Evolutionary conservation across 441 rosid species (phyloP).

Genomic region (Kokia cookei): DNA sequence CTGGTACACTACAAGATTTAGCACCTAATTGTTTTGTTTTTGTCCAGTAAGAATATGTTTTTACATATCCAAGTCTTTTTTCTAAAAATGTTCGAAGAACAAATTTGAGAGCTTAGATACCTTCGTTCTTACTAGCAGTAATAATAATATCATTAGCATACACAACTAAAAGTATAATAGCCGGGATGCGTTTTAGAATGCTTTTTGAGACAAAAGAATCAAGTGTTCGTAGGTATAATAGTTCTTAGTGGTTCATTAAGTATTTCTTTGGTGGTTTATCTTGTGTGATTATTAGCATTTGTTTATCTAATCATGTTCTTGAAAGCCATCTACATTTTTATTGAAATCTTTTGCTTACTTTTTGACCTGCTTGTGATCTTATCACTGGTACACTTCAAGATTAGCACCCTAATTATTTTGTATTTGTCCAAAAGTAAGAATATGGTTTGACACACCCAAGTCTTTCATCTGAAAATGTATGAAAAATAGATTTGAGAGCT

Average conservation of each 20-base stretch:
- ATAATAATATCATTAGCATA: too few relatives aligned
- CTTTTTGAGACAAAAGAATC: constrained; percentile 43
- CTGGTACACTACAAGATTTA: neutral
- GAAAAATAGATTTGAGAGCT: too few relatives aligned
- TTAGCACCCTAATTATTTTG: neutral
- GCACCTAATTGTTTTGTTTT: neutral
- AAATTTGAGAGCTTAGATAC: too few relatives aligned
- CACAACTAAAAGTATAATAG: too few relatives aligned
- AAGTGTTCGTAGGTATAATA: constrained; percentile 27
- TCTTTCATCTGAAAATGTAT: too few relatives aligned
- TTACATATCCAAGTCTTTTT: too few relatives aligned
- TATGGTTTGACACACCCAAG: neutral
- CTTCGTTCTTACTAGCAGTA: too few relatives aligned
- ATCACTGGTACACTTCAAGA: neutral
- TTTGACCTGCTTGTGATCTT: neutral
- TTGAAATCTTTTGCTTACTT: neutral
- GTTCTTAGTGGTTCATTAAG: neutral
- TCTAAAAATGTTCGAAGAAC: too few relatives aligned
- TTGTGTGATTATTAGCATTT: neutral
- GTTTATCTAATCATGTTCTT: neutral
- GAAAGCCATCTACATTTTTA: neutral
- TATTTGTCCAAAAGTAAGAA: neutral
- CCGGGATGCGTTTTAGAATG: constrained; percentile 36
- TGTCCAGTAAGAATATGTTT: neutral
- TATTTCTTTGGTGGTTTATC: neutral